These are phyloP conservation scores for Linderniella brevidens DNA, from an alignment of 257 asterid genomes.

Conservation along the genomic window DNA sequence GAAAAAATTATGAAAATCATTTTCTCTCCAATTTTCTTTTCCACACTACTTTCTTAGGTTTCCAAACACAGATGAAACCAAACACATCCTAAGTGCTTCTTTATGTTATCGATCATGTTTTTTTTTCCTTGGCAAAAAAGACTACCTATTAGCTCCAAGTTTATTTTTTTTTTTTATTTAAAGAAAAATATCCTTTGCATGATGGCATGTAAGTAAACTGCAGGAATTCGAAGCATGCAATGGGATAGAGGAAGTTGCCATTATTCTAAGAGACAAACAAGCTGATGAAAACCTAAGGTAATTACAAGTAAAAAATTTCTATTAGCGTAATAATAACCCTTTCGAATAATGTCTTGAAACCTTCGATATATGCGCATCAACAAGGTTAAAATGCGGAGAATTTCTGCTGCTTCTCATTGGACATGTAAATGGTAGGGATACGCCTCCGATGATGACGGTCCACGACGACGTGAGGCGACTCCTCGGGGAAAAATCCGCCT, in stretches of 20 bases:
- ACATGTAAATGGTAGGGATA: conserved; percentile 68
- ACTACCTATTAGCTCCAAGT: no score
- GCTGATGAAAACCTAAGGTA: conserved; percentile 72
- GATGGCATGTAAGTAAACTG: conserved; percentile 1
- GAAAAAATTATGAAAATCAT: no score
- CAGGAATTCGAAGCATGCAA: conserved; percentile 90
- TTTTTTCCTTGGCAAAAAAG: no score
- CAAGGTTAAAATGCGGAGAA: conserved; percentile 90
- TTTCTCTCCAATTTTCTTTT: no score
- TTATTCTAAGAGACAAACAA: conserved; percentile 61
- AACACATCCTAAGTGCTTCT: no score
- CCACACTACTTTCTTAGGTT: no score
- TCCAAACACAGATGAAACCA: no score
- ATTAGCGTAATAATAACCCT: no score
- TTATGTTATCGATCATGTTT: no score
- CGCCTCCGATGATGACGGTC: conserved; percentile 69
- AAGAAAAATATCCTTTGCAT: no score
- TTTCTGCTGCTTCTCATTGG: conserved; percentile 75
- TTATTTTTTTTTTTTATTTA: no score
- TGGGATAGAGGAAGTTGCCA: conserved; percentile 80
- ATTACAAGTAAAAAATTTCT: background rate
- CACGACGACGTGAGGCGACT: conserved; percentile 67
- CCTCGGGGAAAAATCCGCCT: conserved; percentile 72
- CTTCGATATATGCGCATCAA: background rate
- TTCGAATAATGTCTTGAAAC: no score